Evolutionary conservation across 345 rosid species (phyloP).

Genomic region (Arabidopsis arenosa): DNA sequence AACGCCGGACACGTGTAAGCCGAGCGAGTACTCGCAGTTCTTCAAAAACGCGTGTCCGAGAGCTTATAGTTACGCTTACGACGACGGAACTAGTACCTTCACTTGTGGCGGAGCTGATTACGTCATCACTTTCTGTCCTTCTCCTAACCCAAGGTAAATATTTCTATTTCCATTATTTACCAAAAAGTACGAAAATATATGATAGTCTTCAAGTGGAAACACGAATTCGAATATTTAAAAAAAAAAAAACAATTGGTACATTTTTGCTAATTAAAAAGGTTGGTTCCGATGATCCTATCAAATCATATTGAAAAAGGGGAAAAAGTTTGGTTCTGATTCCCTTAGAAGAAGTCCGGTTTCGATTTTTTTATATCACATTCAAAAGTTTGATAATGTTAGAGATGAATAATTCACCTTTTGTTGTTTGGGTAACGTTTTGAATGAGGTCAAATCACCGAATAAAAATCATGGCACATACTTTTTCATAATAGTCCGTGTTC

Average conservation of each 20-base stretch:
- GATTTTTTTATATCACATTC: slow-evolving; percentile 24
- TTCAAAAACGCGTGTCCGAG: slow-evolving; percentile 65
- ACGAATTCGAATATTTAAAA: slow-evolving; percentile 26
- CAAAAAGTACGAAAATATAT: background rate
- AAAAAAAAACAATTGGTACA: background rate
- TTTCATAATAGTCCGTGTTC: slow-evolving; percentile 6
- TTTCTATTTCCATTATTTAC: background rate
- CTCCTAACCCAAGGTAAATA: slow-evolving; percentile 50
- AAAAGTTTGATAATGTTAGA: slow-evolving; percentile 2
- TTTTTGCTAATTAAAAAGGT: background rate
- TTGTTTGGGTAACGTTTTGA: slow-evolving; percentile 3
- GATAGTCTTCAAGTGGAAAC: slow-evolving; percentile 29
- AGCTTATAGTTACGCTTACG: slow-evolving; percentile 74
- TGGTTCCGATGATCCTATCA: slow-evolving; percentile 15
- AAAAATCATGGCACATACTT: slow-evolving; percentile 21
- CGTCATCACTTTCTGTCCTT: slow-evolving; percentile 62
- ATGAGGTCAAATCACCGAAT: slow-evolving; percentile 40
- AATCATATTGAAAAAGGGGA: background rate
- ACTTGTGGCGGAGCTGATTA: slow-evolving; percentile 61
- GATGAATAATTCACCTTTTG: slow-evolving; percentile 15
- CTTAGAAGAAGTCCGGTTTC: slow-evolving; percentile 25
- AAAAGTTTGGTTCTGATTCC: slow-evolving; percentile 33
- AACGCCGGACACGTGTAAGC: slow-evolving; percentile 62
- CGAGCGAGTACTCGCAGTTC: slow-evolving; percentile 54
- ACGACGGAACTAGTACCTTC: slow-evolving; percentile 66